Conservation (phyloP, 208 protist genomes). For the Wallacemonas rigidus region DNA sequence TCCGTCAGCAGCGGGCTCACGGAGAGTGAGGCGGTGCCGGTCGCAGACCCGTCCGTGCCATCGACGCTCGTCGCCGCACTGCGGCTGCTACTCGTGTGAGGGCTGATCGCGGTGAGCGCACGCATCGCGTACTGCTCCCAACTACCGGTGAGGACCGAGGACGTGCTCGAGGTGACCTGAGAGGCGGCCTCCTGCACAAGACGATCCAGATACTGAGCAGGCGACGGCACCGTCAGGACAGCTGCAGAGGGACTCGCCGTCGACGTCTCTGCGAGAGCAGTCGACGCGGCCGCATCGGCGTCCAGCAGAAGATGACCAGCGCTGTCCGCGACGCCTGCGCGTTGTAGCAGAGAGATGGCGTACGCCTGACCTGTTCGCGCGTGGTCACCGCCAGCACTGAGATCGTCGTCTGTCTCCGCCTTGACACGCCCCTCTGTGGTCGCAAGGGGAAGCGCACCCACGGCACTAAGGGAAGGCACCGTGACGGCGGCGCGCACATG, state of each 20-base stretch:
- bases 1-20: conserved; percentile 16
- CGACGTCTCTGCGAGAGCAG: neutral
- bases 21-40: neutral
- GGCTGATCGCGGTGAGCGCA: neutral
- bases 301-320: neutral
- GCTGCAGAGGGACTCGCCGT: neutral
- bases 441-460: too few relatives aligned
- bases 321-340: neutral
- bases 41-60: neutral
- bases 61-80: too few relatives aligned
- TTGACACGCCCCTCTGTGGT: too few relatives aligned
- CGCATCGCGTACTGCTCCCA: conserved; percentile 8
- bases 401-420: too few relatives aligned
- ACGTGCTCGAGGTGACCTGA: conserved; percentile 3
- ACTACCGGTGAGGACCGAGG: neutral
- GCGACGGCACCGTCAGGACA: neutral
- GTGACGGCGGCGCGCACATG: neutral
- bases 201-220: neutral
- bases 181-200: conserved; percentile 13
- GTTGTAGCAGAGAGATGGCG: conserved; percentile 7
- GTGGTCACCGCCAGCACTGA: too few relatives aligned
- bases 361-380: neutral
- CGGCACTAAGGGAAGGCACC: too few relatives aligned
- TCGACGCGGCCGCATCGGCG: neutral
- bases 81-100: too few relatives aligned